Conservation (phyloP, 2,329 filamentous ascomycete species). For the Aspergillus latus region DNA sequence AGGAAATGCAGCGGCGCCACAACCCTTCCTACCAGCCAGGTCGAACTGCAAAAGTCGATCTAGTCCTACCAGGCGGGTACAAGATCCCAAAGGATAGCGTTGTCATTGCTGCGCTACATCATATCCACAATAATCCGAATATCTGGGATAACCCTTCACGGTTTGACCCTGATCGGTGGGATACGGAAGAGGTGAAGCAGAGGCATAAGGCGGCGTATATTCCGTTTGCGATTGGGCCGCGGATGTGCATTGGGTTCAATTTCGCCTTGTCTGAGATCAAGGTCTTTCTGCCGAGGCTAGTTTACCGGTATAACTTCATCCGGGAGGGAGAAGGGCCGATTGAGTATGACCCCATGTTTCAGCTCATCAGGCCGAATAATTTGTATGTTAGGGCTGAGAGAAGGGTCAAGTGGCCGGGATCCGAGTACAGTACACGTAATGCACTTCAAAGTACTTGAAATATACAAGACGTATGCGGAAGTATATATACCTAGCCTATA, state of each 20-base stretch:
- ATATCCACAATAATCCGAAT: constrained; percentile 53
- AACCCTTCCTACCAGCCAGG: constrained; percentile 63
- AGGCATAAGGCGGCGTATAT: constrained; percentile 55
- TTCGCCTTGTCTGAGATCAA: constrained; percentile 64
- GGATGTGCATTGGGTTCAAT: constrained; percentile 65
- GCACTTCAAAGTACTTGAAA: no score
- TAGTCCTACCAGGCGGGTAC: constrained; percentile 61
- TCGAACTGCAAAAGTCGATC: constrained; percentile 56
- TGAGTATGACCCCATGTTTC: constrained; percentile 38
- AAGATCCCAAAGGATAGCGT: constrained; percentile 53
- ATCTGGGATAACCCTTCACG: constrained; percentile 59
- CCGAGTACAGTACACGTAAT: no score
- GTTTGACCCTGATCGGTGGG: constrained; percentile 63
- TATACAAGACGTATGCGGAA: no score
- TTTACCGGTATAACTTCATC: constrained; percentile 59
- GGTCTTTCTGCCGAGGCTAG: constrained; percentile 55
- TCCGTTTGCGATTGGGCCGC: constrained; percentile 58
- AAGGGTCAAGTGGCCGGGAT: constrained; percentile 27
- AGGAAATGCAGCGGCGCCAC: constrained; percentile 61
- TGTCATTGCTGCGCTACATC: constrained; percentile 52
- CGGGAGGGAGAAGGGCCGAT: constrained; percentile 53
- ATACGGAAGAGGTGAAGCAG: constrained; percentile 54
- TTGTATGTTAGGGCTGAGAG: constrained; percentile 22
- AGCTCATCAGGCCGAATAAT: constrained; percentile 31
- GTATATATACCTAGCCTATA: no score